These are phyloP conservation scores for Thraustotheca clavata DNA, from an alignment of 352 stramenopile genomes.

Conservation along the genomic window DNA sequence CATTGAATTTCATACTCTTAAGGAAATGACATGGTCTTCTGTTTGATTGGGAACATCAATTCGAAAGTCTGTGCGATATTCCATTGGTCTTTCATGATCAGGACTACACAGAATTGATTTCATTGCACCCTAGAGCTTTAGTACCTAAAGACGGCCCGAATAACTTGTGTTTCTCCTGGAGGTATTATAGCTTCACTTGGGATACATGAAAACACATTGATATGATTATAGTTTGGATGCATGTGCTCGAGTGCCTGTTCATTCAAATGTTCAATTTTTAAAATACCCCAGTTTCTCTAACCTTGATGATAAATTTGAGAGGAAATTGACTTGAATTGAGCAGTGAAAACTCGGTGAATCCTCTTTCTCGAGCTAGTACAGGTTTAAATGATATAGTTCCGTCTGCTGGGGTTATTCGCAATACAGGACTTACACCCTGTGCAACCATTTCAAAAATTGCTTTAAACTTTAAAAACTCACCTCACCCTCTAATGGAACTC, in stretches of 20 bases:
- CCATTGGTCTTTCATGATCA: slow-evolving; percentile 40
- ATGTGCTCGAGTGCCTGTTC: neutral
- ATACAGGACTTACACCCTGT: slow-evolving; percentile 68
- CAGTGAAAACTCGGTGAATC: slow-evolving; percentile 39
- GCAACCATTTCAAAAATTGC: slow-evolving; percentile 20
- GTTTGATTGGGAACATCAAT: slow-evolving; percentile 70
- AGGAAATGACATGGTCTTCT: slow-evolving; percentile 39
- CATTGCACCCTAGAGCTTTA: slow-evolving; percentile 6
- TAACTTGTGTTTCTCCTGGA: slow-evolving; percentile 34
- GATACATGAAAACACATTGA: slow-evolving; percentile 54
- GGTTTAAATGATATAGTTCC: slow-evolving; percentile 59
- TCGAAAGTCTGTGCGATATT: slow-evolving; percentile 46
- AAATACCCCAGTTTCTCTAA: slow-evolving; percentile 15
- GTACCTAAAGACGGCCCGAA: slow-evolving; percentile 55
- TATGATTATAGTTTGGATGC: slow-evolving; percentile 24
- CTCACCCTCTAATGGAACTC: slow-evolving; percentile 37
- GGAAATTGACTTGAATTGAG: slow-evolving; percentile 60
- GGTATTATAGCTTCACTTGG: slow-evolving; percentile 53
- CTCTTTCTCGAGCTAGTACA: slow-evolving; percentile 44
- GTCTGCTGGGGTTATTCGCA: slow-evolving; percentile 52
- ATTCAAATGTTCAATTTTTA: neutral
- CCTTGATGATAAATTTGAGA: slow-evolving; percentile 40
- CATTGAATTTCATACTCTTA: neutral
- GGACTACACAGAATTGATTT: slow-evolving; percentile 24
- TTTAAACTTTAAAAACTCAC: neutral